These are phyloP conservation scores for Paxillus rubicundulus DNA, from an alignment of 768 basidiomycete genomes.

Conservation along the genomic window DNA sequence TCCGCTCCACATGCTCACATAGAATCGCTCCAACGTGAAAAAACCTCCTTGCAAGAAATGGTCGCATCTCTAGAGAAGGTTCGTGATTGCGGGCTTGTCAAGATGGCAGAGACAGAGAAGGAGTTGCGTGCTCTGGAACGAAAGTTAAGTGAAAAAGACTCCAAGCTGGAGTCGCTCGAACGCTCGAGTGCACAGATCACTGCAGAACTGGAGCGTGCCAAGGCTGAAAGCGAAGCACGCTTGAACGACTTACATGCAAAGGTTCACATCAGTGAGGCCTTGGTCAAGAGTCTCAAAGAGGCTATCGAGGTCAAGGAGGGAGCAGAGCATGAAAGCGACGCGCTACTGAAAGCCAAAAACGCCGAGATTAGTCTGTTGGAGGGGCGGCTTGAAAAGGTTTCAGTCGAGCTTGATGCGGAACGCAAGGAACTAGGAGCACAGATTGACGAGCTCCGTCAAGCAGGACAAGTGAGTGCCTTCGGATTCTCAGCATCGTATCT, in stretches of 20 bases:
- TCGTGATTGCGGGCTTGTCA: conserved; percentile 40
- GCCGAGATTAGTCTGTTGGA: conserved; percentile 59
- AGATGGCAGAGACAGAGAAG: conserved; percentile 43
- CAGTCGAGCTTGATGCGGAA: conserved; percentile 53
- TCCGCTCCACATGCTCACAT: conserved; percentile 37
- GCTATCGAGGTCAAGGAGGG: conserved; percentile 52
- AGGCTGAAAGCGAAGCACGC: conserved; percentile 43
- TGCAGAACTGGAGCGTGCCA: conserved; percentile 45
- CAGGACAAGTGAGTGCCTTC: conserved; percentile 68
- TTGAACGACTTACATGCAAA: conserved; percentile 43
- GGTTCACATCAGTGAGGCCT: conserved; percentile 42
- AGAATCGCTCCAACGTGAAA: conserved; percentile 69
- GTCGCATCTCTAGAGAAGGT: conserved; percentile 39
- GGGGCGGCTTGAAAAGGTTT: conserved; percentile 42
- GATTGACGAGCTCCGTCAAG: conserved; percentile 81
- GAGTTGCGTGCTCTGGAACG: conserved; percentile 42
- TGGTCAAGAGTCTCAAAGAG: conserved; percentile 49
- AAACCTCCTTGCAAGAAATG: conserved; percentile 49
- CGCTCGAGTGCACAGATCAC: conserved; percentile 36
- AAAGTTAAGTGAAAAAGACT: conserved; percentile 42
- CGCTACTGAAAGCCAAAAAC: conserved; percentile 53
- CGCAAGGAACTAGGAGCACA: conserved; percentile 65
- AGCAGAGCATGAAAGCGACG: conserved; percentile 47
- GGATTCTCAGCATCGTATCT: background rate
- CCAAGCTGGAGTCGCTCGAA: conserved; percentile 47